These are phyloP conservation scores for Corrigiola litoralis DNA, from an alignment of 179 eudicot genomes.

Conservation along the genomic window DNA sequence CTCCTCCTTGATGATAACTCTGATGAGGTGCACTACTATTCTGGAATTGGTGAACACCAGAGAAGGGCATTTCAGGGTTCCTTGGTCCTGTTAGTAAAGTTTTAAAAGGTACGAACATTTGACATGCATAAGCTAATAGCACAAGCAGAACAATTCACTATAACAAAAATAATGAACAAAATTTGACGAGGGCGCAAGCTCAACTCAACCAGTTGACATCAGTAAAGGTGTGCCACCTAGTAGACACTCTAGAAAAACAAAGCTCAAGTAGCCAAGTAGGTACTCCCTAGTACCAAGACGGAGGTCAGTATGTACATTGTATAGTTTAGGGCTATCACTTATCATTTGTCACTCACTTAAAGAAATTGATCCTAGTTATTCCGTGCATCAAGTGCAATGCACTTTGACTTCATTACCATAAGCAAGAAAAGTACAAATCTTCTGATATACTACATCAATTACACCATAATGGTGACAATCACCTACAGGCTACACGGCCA, in stretches of 20 bases:
- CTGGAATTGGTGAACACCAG: conserved; percentile 36
- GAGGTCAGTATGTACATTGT: not conserved
- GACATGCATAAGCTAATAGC: not conserved
- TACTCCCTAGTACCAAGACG: not conserved
- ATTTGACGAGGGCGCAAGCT: too few species aligned
- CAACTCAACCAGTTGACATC: not conserved
- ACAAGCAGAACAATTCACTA: not conserved
- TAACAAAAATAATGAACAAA: not conserved
- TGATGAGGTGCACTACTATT: conserved; percentile 31
- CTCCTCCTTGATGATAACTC: conserved; percentile 33
- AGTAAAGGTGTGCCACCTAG: too few species aligned
- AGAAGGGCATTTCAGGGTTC: conserved; percentile 31
- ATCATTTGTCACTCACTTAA: too few species aligned
- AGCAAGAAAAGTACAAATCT: too few species aligned
- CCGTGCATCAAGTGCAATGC: too few species aligned
- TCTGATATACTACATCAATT: too few species aligned
- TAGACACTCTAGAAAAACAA: not conserved
- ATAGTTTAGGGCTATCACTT: not conserved
- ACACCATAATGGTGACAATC: too few species aligned
- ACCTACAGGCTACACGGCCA: too few species aligned
- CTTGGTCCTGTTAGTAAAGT: conserved; percentile 33
- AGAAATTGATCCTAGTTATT: too few species aligned
- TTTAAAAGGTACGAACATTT: not conserved
- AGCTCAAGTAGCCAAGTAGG: not conserved
- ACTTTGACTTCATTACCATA: too few species aligned